These are phyloP conservation scores for Neophaeococcomyces mojaviensis DNA, from an alignment of 2,329 filamentous ascomycete genomes.

Conservation along the genomic window DNA sequence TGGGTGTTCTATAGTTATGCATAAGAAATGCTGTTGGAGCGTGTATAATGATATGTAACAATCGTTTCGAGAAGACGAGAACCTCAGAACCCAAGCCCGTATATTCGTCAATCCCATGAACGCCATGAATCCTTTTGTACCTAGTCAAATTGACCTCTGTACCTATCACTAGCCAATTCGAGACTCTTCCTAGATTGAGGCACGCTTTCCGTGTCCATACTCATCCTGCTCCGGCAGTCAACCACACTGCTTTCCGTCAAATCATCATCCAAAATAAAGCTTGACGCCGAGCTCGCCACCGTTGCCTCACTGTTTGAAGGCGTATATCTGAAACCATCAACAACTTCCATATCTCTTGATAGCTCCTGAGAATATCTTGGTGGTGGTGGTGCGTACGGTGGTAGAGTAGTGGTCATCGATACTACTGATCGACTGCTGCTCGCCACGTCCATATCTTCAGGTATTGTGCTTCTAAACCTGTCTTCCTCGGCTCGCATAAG, in stretches of 20 bases:
- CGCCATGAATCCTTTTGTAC: background rate
- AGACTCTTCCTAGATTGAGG: background rate
- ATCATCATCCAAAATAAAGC: conserved; percentile 5
- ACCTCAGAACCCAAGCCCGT: too few relatives aligned
- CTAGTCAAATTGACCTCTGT: background rate
- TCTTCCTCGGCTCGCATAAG: conserved; percentile 37
- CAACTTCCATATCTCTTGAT: conserved; percentile 31
- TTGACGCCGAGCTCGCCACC: background rate
- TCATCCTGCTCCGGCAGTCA: conserved; percentile 33
- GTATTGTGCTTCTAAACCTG: conserved; percentile 6
- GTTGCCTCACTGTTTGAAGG: conserved; percentile 23
- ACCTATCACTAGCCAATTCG: background rate
- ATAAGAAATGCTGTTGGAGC: too few relatives aligned
- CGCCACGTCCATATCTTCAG: conserved; percentile 16
- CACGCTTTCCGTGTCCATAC: conserved; percentile 30
- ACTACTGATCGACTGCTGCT: conserved; percentile 11
- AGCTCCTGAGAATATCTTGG: conserved; percentile 37
- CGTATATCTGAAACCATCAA: conserved; percentile 38
- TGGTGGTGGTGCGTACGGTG: conserved; percentile 26
- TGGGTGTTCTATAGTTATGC: too few relatives aligned
- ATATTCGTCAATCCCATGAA: too few relatives aligned
- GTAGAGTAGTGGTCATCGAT: conserved; percentile 12
- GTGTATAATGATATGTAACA: too few relatives aligned
- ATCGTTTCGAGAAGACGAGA: too few relatives aligned
- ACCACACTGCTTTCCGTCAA: conserved; percentile 35